Evolutionary conservation across 148 eudicot genomes (phyloP).

Genomic region (Fallopia convolvulus): DNA sequence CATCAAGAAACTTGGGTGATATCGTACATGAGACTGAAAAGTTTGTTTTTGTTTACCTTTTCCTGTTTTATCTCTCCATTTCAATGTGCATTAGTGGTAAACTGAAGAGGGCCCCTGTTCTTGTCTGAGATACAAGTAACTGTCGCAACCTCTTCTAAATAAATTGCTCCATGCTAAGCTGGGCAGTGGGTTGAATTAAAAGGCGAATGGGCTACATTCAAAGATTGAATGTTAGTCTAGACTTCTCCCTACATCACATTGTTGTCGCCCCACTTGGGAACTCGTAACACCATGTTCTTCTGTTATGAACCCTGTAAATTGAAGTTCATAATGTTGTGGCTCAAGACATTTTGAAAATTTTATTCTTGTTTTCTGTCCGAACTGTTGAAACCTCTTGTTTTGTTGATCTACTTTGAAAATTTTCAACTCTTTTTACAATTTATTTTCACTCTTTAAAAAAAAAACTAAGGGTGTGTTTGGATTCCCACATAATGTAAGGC

Average conservation of each 20-base stretch:
- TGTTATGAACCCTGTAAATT: no score
- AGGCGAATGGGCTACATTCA: constrained; percentile 79
- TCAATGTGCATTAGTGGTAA: neutral
- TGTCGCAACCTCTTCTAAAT: constrained; percentile 82
- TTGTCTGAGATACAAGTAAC: constrained; percentile 66
- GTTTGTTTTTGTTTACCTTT: neutral
- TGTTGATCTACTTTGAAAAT: no score
- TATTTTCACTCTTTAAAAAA: no score
- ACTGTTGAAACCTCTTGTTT: no score
- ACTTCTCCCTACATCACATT: constrained; percentile 56
- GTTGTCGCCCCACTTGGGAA: neutral
- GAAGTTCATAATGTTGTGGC: no score
- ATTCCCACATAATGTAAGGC: no score
- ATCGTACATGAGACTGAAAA: no score
- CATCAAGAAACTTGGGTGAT: no score
- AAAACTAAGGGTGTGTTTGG: no score
- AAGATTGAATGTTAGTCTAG: constrained; percentile 71
- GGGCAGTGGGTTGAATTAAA: constrained; percentile 61
- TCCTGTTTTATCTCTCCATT: neutral
- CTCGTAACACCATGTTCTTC: neutral
- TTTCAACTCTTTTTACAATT: neutral
- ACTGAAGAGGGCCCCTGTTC: constrained; percentile 82
- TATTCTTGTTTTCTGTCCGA: neutral
- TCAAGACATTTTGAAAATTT: no score
- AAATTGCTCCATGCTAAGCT: constrained; percentile 19